phyloP scores from a whole-genome alignment of 768 basidiomycete species.

The Boletus rubescentipes region DNA sequence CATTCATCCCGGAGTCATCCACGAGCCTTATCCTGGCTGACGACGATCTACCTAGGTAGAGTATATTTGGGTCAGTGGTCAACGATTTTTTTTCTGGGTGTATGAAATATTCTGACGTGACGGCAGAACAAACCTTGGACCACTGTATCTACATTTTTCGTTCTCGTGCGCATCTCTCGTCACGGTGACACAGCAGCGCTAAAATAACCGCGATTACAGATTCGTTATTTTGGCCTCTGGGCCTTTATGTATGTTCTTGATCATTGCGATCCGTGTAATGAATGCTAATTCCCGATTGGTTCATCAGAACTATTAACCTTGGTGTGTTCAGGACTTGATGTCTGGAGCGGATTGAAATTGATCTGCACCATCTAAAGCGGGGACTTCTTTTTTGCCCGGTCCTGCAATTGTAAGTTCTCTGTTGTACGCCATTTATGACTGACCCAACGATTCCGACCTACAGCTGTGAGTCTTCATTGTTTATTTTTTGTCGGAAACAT shows the following conservation, averaged over 20 bases:
- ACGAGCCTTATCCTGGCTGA: neutral
- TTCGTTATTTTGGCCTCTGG: constrained; percentile 2
- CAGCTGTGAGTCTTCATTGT: neutral
- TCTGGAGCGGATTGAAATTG: neutral
- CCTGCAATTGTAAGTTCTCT: neutral
- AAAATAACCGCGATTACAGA: neutral
- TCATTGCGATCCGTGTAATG: neutral
- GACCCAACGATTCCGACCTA: neutral
- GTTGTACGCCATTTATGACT: neutral
- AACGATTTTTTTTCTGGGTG: neutral
- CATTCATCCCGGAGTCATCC: neutral
- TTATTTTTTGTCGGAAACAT: neutral
- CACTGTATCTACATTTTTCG: neutral
- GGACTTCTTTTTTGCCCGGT: neutral
- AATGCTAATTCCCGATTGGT: neutral
- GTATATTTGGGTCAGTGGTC: constrained; percentile 4
- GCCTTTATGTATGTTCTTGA: neutral
- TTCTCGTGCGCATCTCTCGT: neutral
- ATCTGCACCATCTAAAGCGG: neutral
- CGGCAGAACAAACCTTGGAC: constrained; percentile 1
- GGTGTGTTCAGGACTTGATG: neutral
- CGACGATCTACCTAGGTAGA: constrained; percentile 5
- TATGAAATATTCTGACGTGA: neutral
- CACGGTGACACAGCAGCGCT: neutral
- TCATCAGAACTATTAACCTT: neutral